phyloP scores from a whole-genome alignment of 2,329 filamentous ascomycete genomes.

The Furcasterigmium sp. region DNA sequence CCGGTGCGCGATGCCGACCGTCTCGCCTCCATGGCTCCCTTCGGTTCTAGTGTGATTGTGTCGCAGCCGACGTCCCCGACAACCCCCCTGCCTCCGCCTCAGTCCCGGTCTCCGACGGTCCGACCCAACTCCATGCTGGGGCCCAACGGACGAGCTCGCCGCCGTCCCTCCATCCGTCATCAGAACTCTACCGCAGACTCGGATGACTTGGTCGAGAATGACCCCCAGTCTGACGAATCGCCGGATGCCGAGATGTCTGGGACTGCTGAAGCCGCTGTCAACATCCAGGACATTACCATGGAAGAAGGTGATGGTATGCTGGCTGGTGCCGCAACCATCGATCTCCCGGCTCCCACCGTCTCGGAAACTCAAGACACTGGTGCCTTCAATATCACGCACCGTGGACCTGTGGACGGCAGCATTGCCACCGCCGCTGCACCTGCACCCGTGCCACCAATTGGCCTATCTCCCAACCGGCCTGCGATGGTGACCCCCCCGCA shows the following conservation, averaged over 20 bases:
- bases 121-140: constrained; percentile 48
- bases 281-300: constrained; percentile 76
- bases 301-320: constrained; percentile 78
- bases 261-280: constrained; percentile 72
- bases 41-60: constrained; percentile 60
- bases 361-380: constrained; percentile 84
- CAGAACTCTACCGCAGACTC: constrained; percentile 86
- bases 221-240: constrained; percentile 72
- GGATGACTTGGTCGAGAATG: constrained; percentile 82
- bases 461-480: constrained; percentile 69
- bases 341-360: constrained; percentile 70
- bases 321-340: constrained; percentile 62
- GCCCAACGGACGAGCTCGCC: constrained; percentile 50
- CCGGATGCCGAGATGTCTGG: constrained; percentile 74
- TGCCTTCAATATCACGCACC: constrained; percentile 91
- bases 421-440: constrained; percentile 69
- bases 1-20: constrained; percentile 79
- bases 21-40: constrained; percentile 73
- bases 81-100: constrained; percentile 69
- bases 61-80: constrained; percentile 94
- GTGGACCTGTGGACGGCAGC: constrained; percentile 77
- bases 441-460: constrained; percentile 59
- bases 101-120: constrained; percentile 51
- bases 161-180: constrained; percentile 82
- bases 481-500: constrained; percentile 67